Evolutionary conservation across 441 rosid genomes (phyloP), one percentile per base, ranked within the genome.

Genomic region (Melastoma candidum): DNA sequence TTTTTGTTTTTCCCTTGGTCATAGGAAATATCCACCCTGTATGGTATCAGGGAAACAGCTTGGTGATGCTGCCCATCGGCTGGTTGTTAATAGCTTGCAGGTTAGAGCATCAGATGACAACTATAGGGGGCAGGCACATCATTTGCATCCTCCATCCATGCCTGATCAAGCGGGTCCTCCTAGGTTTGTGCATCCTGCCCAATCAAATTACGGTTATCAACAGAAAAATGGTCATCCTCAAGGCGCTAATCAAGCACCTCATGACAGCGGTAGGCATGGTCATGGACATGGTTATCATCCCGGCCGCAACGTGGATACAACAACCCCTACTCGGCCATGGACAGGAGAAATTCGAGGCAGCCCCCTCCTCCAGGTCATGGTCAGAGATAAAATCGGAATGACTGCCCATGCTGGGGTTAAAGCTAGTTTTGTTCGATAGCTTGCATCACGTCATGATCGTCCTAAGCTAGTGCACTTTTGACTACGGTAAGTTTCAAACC

Each of bases 1-100:
- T 36, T 36, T 36, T 36, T 36, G 39, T 36, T 36, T 36, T 36
- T 9, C 10, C 41, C 41, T 36, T 9, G 41, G 22, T 24, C 56
- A 52, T 24, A 92, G 96, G 86, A 75, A 59, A 57, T 82, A 82
- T 59, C 89, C 75, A 12, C 71, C 71, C 12, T 82, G 83, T 59
- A 53, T 77, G 53, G 56, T 79, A 49, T 74, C 87, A 49, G 84
- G 90, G 12, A 71, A 48, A 55, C 80, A 78, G 69, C 92, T 88
- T 47, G 85, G 85, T 64, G 81, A 79, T 27, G 94, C 79, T 64
- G 80, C 95, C 2, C 87, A 81, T 63, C 79, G 80, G 41, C 84
- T 88, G 32, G 71, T 85, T 58, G 63, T 70, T 51, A 81, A 81
- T 61, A 82, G 87, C 61, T 75, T 88, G 66, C 93, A 72, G 43